phyloP scores from a whole-genome alignment of 352 stramenopile genomes.

The Hyaloperonospora brassicae region DNA sequence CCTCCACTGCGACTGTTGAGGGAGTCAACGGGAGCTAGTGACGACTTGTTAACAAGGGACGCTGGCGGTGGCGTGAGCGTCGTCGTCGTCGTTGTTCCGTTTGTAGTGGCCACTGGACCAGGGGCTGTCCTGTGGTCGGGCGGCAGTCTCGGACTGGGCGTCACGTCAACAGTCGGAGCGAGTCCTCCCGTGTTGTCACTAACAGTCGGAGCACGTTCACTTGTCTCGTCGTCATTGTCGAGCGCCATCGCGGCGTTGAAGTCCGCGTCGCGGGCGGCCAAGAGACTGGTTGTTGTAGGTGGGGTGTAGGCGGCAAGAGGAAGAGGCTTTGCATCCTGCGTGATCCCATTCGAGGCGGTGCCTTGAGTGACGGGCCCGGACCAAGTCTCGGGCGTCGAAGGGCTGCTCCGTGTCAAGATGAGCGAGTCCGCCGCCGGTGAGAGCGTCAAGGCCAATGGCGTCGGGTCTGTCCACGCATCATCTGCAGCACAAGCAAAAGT shows the following conservation, averaged over 20 bases:
- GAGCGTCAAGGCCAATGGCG: conserved; percentile 14
- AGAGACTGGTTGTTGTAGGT: too few relatives aligned
- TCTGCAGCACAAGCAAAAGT: too few relatives aligned
- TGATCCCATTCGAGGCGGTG: background rate
- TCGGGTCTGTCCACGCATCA: background rate
- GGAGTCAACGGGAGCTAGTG: conserved; percentile 12
- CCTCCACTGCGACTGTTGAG: conserved; percentile 12
- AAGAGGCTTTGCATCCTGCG: too few relatives aligned
- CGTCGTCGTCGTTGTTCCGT: conserved; percentile 4
- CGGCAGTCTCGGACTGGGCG: too few relatives aligned
- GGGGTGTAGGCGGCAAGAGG: too few relatives aligned
- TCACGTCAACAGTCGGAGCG: too few relatives aligned
- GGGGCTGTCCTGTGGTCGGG: too few relatives aligned
- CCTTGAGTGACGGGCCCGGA: conserved; percentile 2
- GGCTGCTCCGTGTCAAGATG: conserved; percentile 10
- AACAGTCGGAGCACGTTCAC: too few relatives aligned
- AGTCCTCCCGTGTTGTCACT: too few relatives aligned
- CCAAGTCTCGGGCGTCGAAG: background rate
- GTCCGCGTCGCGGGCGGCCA: too few relatives aligned
- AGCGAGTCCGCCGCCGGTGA: conserved; percentile 14
- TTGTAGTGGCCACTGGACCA: background rate
- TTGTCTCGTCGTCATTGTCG: too few relatives aligned
- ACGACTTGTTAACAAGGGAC: conserved; percentile 4
- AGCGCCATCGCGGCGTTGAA: too few relatives aligned
- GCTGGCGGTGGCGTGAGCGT: conserved; percentile 4